These are phyloP conservation scores for Hortaea werneckii DNA, from an alignment of 2,329 filamentous ascomycete species.

Conservation along the genomic window DNA sequence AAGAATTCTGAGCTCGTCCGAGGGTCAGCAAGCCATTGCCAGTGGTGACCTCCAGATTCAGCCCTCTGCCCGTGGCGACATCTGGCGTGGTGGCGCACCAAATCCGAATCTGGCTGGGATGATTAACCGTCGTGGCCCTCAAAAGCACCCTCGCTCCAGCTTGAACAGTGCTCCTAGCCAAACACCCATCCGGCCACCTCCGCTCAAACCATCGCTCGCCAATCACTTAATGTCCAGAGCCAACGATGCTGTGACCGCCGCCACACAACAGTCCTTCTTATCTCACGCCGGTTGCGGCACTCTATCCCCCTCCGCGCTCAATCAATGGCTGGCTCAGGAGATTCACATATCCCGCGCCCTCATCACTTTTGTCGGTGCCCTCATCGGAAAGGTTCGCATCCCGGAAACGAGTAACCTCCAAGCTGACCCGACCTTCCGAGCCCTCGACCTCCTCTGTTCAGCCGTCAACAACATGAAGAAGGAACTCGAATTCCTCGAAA, in stretches of 20 bases:
- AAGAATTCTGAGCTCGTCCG: slow-evolving; percentile 35
- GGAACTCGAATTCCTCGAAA: slow-evolving; percentile 59
- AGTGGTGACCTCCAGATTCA: slow-evolving; percentile 15
- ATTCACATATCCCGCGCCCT: slow-evolving; percentile 62
- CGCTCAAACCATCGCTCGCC: slow-evolving; percentile 41
- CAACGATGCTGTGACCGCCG: slow-evolving; percentile 38
- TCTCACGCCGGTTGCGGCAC: slow-evolving; percentile 53
- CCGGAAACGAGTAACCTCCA: slow-evolving; percentile 36
- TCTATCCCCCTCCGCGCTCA: slow-evolving; percentile 45
- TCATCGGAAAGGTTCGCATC: slow-evolving; percentile 53
- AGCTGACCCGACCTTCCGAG: slow-evolving; percentile 43
- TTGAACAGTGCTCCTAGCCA: neutral
- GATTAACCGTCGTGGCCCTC: slow-evolving; percentile 4
- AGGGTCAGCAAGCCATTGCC: slow-evolving; percentile 29
- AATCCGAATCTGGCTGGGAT: slow-evolving; percentile 38
- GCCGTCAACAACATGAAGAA: slow-evolving; percentile 56
- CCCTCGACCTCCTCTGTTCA: slow-evolving; percentile 53
- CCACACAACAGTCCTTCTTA: slow-evolving; percentile 59
- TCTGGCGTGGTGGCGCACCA: slow-evolving; percentile 36
- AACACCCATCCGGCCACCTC: slow-evolving; percentile 6
- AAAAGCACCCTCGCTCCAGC: slow-evolving; percentile 12
- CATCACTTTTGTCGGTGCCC: slow-evolving; percentile 54
- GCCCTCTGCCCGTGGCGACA: slow-evolving; percentile 18
- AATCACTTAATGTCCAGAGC: slow-evolving; percentile 45
- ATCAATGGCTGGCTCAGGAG: slow-evolving; percentile 62